phyloP scores from a whole-genome alignment of 495 filamentous ascomycete genomes.

The Aspergillus leporis region DNA sequence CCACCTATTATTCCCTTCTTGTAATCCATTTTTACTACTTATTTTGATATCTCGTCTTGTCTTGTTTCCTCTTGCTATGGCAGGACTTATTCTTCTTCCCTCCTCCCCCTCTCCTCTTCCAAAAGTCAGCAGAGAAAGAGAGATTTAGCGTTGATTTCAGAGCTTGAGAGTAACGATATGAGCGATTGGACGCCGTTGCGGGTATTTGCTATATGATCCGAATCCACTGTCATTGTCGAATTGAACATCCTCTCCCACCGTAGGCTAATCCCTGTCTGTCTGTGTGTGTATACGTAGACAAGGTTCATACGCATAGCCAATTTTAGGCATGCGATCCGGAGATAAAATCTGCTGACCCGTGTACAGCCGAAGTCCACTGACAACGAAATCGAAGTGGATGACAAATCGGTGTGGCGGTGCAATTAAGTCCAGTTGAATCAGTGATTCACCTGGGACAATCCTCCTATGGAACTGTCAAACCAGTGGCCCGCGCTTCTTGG shows the following conservation, averaged over 20 bases:
- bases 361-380: too few species aligned
- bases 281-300: too few species aligned
- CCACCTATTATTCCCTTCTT: conserved; percentile 15
- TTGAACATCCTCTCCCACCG: too few species aligned
- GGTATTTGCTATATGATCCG: too few species aligned
- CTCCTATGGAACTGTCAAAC: too few species aligned
- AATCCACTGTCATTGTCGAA: too few species aligned
- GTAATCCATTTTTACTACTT: conserved; percentile 18
- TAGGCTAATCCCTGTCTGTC: too few species aligned
- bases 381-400: too few species aligned
- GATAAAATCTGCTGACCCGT: too few species aligned
- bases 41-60: conserved; percentile 7
- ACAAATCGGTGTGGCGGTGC: conserved; percentile 12
- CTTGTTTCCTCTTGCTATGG: conserved; percentile 8
- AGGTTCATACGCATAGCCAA: too few species aligned
- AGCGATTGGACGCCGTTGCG: conserved; percentile 15
- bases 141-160: conserved; percentile 20
- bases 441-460: too few species aligned
- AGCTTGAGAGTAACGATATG: conserved; percentile 20
- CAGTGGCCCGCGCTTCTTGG: conserved; percentile 13
- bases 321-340: too few species aligned
- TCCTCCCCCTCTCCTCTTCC: conserved; percentile 6
- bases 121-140: conserved; percentile 12
- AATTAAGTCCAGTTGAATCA: not conserved
- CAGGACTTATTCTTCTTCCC: conserved; percentile 4